Base-by-base conservation (phyloP, 208 protist species). In the Leishmania mexicana region DNA sequence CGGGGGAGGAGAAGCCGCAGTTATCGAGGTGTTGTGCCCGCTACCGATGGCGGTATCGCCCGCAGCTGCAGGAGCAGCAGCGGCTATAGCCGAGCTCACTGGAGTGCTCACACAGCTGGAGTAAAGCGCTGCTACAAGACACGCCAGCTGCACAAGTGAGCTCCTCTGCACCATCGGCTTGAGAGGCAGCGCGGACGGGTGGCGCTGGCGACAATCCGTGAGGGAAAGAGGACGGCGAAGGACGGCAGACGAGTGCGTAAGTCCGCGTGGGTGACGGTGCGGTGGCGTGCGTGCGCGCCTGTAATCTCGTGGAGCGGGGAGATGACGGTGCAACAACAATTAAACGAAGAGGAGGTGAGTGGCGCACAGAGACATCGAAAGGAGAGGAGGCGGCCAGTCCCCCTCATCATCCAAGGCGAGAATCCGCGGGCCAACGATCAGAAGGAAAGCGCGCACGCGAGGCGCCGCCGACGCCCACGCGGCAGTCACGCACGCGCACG, bases 111-210 rank as follows among this genome's bases (percentile, higher is more conserved):
- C 35, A 7, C 51, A 76, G 73, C 73, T 76, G 35, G 35, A 24
- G 51, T n/a, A 19, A n/a, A 76, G 73, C 15, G 62, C 53, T 35
- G 35, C 73, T 8, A 31, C 73, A 17, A 76, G 73, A n/a, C 73
- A 76, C 5, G 35, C n/a, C 51, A 62, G n/a, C 51, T n/a, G 31
- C 28, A 40, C 35, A 40, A 76, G 7, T 54, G 6, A n/a, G 13
- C 73, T 35, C 51, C 51, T 45, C 47, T 21, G 73, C 51, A 24
- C 17, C 73, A 76, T 76, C 70, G 42, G 2, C n/a, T 51, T 10
- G 42, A 74, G 70, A 51, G 45, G 70, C 40, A 38, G 15, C 67
- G 42, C 67, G 49, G 40, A 47, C 15, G 21, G 62, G 40, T 40
- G 38, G 40, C 67, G 8, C 67, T n/a, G 67, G 49, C 8, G 40